These are phyloP conservation scores for Xylariaceae sp. DNA, from an alignment of 2,329 filamentous ascomycete species.

Conservation along the genomic window DNA sequence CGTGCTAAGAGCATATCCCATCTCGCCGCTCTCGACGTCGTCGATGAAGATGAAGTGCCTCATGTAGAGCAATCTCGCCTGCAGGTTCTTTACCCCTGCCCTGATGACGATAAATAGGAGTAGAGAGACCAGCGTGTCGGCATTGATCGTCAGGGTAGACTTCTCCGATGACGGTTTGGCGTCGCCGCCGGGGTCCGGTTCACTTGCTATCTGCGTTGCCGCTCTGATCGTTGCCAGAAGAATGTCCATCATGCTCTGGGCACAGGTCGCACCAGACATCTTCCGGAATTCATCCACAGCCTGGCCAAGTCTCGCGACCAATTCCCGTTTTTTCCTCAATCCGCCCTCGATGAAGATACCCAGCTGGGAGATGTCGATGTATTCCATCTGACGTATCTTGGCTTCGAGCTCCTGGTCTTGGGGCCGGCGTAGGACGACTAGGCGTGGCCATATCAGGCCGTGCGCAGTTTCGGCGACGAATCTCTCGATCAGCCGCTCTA, in stretches of 20 bases:
- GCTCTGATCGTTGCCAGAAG: slow-evolving; percentile 77
- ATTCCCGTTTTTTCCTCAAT: slow-evolving; percentile 69
- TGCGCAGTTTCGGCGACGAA: slow-evolving; percentile 94
- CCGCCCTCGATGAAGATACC: slow-evolving; percentile 82
- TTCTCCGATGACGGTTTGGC: slow-evolving; percentile 44
- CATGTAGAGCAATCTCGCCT: slow-evolving; percentile 89
- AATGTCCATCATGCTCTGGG: slow-evolving; percentile 83
- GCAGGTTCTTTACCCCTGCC: slow-evolving; percentile 78
- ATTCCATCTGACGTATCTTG: slow-evolving; percentile 88
- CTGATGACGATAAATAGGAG: slow-evolving; percentile 89
- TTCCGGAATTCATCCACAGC: slow-evolving; percentile 88
- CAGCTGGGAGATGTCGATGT: slow-evolving; percentile 89
- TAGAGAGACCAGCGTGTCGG: slow-evolving; percentile 87
- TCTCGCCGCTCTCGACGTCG: slow-evolving; percentile 92
- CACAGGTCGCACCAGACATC: slow-evolving; percentile 69
- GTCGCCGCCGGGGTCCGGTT: slow-evolving; percentile 33
- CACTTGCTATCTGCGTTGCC: slow-evolving; percentile 63
- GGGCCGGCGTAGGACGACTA: slow-evolving; percentile 69
- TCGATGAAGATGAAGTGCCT: slow-evolving; percentile 97
- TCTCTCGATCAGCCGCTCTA: slow-evolving; percentile 90
- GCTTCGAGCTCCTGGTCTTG: slow-evolving; percentile 86
- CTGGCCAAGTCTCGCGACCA: slow-evolving; percentile 68
- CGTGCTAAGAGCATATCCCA: slow-evolving; percentile 92
- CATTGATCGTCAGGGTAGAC: slow-evolving; percentile 60
- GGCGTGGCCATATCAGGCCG: slow-evolving; percentile 76